Evolutionary conservation across 2,329 filamentous ascomycete genomes (phyloP).

Genomic region (Plectosphaerella plurivora): DNA sequence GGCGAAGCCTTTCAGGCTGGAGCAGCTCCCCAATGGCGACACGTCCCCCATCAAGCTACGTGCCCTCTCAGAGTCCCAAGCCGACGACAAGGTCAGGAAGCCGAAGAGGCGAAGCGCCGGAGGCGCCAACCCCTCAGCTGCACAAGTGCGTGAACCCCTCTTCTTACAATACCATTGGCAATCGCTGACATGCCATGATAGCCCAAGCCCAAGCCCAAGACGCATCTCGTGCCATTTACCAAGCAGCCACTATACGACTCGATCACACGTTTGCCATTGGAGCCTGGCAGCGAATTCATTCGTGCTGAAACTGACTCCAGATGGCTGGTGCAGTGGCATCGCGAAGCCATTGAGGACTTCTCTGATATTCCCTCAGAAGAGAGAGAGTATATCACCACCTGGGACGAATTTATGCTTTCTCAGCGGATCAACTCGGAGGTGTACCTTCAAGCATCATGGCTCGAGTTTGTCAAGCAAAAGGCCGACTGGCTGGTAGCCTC

Average conservation of each 20-base stretch:
- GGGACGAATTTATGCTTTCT: constrained; percentile 51
- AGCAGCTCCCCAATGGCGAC: constrained; percentile 39
- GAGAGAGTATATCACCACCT: constrained; percentile 55
- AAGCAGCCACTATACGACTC: constrained; percentile 53
- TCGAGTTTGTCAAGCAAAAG: constrained; percentile 46
- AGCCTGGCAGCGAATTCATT: constrained; percentile 41
- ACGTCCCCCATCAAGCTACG: constrained; percentile 40
- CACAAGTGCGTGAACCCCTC: too few species aligned
- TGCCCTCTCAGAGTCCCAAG: constrained; percentile 25
- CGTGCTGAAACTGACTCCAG: constrained; percentile 38
- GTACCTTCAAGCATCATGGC: constrained; percentile 47
- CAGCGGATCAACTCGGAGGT: constrained; percentile 46
- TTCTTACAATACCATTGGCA: background rate
- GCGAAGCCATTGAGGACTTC: constrained; percentile 53
- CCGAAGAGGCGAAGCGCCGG: background rate
- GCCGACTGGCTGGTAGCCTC: constrained; percentile 46
- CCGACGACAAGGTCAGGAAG: background rate
- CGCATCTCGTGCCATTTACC: constrained; percentile 40
- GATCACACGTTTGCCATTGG: constrained; percentile 48
- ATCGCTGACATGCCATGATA: background rate
- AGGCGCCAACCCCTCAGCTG: background rate
- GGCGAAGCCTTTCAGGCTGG: constrained; percentile 38
- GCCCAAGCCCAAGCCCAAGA: background rate
- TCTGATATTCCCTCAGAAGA: constrained; percentile 49
- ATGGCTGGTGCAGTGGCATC: constrained; percentile 57